Evolutionary conservation across 176 grass and related monocot genomes (phyloP), one percentile per base, ranked within the genome.

Genomic region (Avena sativa): DNA sequence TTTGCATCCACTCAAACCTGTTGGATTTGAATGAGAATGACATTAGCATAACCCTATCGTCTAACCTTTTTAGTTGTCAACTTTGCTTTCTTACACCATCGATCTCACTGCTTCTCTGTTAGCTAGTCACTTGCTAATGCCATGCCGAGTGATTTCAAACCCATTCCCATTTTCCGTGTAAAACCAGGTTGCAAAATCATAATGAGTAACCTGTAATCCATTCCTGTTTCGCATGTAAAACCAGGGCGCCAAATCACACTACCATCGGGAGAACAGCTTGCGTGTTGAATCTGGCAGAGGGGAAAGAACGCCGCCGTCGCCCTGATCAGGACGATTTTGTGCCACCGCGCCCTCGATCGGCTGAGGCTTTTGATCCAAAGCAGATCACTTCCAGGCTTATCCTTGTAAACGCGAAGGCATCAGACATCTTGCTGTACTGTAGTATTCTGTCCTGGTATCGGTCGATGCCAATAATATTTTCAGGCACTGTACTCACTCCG

Each of bases 181-280:
- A 20, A 53, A 32, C 47, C 16, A 57, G 14, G 81, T 26, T 60
- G 32, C 40, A 84, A 68, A 50, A 69, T 23, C 19, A 30, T n/a
- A 9, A 12, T 13, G 75, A 57, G 21, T 81, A 85, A 75, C 32
- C 48, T 34, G 12, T 19, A n/a, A 71, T 36, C 9, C 46, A 32
- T 81, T 86, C 9, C 13, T 46, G 6, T 82, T 88, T 81, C 69
- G 25, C 36, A 44, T 80, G 74, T 81, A 5, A 71, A 71, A 58
- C 28, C 88, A 98, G 94, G 94, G 97, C 52, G 94, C 92, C 44
- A 93, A 98, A 85, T 79, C 81, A 25, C 2, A 76, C 21, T 98
- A 86, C 71, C 86, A 91, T 20, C 91, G 97, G 81, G 97, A 98
- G 49, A 98, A 94, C 71, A 96, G 97, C 69, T 86, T 98, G 47